These are phyloP conservation scores for Thalassiosira livingstoniorum DNA, from an alignment of 352 stramenopile species.

Conservation along the genomic window DNA sequence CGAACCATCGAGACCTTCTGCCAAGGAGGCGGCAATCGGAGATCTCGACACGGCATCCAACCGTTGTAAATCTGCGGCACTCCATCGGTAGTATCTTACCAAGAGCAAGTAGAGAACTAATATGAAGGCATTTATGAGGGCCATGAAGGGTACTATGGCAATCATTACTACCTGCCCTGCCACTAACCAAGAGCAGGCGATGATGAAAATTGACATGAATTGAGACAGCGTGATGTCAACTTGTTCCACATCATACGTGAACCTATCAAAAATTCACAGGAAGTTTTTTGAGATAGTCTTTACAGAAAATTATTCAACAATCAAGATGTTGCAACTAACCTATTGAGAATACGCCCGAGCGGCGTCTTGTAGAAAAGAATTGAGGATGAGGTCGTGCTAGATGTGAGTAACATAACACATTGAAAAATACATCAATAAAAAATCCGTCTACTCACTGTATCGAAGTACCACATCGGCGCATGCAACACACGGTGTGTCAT, in stretches of 20 bases:
- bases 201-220: conserved; percentile 84
- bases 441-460: too few relatives aligned
- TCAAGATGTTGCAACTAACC: too few relatives aligned
- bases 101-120: conserved; percentile 73
- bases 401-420: too few relatives aligned
- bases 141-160: conserved; percentile 78
- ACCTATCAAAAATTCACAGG: too few relatives aligned
- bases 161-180: conserved; percentile 74
- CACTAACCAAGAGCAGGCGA: conserved; percentile 77
- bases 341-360: conserved; percentile 86
- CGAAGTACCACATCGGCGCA: conserved; percentile 80
- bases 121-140: conserved; percentile 70
- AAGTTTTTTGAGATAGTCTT: too few relatives aligned
- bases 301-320: too few relatives aligned
- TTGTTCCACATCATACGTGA: conserved; percentile 87
- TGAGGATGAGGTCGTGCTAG: too few relatives aligned
- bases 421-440: too few relatives aligned
- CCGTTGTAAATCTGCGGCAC: conserved; percentile 81
- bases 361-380: too few relatives aligned
- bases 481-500: conserved; percentile 70
- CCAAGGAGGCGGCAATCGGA: conserved; percentile 78
- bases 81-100: conserved; percentile 81
- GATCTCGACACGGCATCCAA: conserved; percentile 80
- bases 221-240: conserved; percentile 84
- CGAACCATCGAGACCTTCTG: conserved; percentile 79